Evolutionary conservation across 495 filamentous ascomycete genomes (phyloP), one percentile per base, ranked within the genome.

Genomic region (Xylaria castorea): DNA sequence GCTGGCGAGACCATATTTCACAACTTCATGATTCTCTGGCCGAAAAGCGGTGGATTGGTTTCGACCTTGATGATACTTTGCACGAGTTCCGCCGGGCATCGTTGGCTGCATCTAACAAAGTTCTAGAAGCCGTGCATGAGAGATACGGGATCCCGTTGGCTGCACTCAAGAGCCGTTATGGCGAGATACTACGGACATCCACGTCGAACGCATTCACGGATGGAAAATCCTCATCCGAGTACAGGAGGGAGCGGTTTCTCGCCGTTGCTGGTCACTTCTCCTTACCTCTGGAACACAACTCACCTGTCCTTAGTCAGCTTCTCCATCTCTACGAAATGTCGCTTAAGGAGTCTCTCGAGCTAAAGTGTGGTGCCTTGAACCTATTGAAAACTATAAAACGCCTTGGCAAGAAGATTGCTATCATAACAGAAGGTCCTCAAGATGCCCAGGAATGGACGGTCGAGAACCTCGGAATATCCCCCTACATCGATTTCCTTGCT

Each of bases 11-110:
- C 8, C 53, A 57, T 27, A 38, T 65, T 20, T 3, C 3, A 0
- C 63, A 57, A 32, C 73, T 75, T 3, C 14, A 22, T 1, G 65
- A 55, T 1, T 27, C 27, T 8, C 58, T 71, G 1, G 57, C 68
- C 1, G 69, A 68, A 66, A 83, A 81, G 74, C 65, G 27, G 18
- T 83, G 81, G 79, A 80, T 83, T 50, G 81, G 80, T 8, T 84
- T 85, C 60, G 83, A 83, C 50, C 78, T 85, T 12, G 83, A 85
- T 69, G 80, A 83, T 70, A 83, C 83, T 0, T 73, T 85, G n/a
- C 83, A 85, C 65, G 79, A 83, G 46, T 84, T 84, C 65, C 78
- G 80, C 68, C 73, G 70, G 44, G 80, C 81, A 18, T 82, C 82
- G 2, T 66, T 71, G 9, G 40, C 66, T 16, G 83, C 83, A 7